phyloP scores from a whole-genome alignment of 805 yeast genomes.

The Ogataea zsoltii region DNA sequence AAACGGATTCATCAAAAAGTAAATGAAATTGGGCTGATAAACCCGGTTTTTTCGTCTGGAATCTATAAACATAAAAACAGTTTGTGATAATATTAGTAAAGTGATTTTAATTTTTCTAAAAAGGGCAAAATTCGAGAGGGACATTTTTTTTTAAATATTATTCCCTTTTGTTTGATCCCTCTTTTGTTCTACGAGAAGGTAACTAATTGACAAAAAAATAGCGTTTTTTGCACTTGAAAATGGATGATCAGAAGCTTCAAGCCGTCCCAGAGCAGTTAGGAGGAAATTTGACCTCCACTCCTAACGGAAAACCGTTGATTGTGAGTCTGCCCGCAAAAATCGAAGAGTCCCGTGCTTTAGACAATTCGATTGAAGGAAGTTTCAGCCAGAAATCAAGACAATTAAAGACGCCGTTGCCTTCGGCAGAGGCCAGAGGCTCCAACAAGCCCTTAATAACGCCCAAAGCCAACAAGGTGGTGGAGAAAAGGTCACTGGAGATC shows the following conservation, averaged over 20 bases:
- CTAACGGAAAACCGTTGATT: background rate
- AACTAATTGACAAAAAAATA: too few relatives aligned
- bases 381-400: constrained; percentile 2
- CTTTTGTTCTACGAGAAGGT: background rate
- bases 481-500: constrained; percentile 13
- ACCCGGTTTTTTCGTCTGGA: too few relatives aligned
- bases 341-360: background rate
- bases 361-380: background rate
- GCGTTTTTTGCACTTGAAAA: background rate
- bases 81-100: background rate
- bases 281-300: constrained; percentile 3
- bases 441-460: constrained; percentile 20
- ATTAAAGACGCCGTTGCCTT: constrained; percentile 13
- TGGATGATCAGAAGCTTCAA: background rate
- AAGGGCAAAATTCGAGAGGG: constrained; percentile 11
- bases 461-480: constrained; percentile 19
- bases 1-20: constrained; percentile 22
- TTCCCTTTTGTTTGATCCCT: constrained; percentile 3
- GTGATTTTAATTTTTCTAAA: too few relatives aligned
- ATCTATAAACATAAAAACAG: too few relatives aligned
- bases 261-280: background rate
- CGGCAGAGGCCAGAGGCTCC: constrained; percentile 5
- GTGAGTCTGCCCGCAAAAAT: background rate
- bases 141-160: constrained; percentile 1
- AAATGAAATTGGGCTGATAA: too few relatives aligned